Base-by-base conservation (phyloP, 164 flowering plant genomes). In the Tetracentron sinense region DNA sequence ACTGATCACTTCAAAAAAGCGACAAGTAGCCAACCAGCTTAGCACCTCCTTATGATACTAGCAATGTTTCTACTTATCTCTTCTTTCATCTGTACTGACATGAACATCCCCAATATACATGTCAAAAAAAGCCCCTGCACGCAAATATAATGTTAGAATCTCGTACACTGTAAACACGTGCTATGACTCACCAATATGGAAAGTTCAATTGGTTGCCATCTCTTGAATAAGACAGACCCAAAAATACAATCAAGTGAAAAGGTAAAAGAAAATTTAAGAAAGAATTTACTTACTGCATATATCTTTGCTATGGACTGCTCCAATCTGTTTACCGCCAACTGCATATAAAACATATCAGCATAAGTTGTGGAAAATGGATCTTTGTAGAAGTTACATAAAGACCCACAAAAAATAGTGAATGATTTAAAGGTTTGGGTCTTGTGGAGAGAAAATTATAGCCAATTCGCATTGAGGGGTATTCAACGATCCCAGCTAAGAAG, bases 31-130 rank as follows among this genome's bases (percentile, higher is more conserved):
- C 29, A 56, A 35, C 46, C 35, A 47, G 28, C 57, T 86, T 65
- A 90, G 74, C 95, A 87, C 64, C 82, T 78, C 65, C 77, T 75
- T 21, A 94, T 77, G 23, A 90, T 74, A 64, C 69, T 71, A 1
- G 82, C 93, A 12, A 94, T 82, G 54, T 94, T 94, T 63, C 65
- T 81, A 21, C 93, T 89, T 19, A 91, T 89, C 62, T 87, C 92
- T 74, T 87, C 88, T 75, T 89, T 94, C 15, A 93, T 77, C 66
- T 85, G 83, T 61, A 79, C 81, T 0, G 93, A 88, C 17, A 89
- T 85, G 92, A 33, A 74, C 42, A 54, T 91, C 95, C 63, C 99
- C 99, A 31, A 94, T 75, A 69, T 94, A 91, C 99, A 94, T 94
- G 75, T 83, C 95, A 53, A 94, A 94, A 73, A 94, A 91, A 21